Conservation (phyloP, 768 basidiomycete genomes). For the Russula sp. region DNA sequence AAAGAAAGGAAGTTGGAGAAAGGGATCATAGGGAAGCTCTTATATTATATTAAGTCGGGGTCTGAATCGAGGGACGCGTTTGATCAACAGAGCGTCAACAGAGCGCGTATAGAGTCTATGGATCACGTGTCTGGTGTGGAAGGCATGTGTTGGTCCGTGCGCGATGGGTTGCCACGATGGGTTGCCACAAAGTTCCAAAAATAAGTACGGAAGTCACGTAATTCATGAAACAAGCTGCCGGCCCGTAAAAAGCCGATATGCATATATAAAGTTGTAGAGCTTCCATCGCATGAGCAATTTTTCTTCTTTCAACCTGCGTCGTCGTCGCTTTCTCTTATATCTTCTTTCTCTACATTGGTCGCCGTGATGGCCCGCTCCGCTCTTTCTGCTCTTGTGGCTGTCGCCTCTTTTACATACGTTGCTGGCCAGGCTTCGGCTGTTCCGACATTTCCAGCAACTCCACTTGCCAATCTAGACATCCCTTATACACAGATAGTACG, state of each 20-base stretch:
- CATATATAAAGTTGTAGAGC: slow-evolving; percentile 20
- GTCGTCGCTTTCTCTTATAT: slow-evolving; percentile 4
- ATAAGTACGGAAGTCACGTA: background rate
- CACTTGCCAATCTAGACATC: slow-evolving; percentile 29
- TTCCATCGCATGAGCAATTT: background rate
- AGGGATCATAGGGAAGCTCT: background rate
- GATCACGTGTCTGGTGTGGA: slow-evolving; percentile 12
- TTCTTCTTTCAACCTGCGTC: background rate
- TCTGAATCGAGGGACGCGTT: slow-evolving; percentile 25
- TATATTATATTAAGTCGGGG: slow-evolving; percentile 22
- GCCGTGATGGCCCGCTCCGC: slow-evolving; percentile 32
- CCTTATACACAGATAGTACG: slow-evolving; percentile 26
- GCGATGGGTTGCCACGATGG: background rate
- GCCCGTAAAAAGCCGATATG: slow-evolving; percentile 13
- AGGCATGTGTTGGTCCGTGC: slow-evolving; percentile 15
- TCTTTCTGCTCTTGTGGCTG: slow-evolving; percentile 33
- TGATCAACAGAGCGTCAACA: slow-evolving; percentile 21
- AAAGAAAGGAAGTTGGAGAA: background rate
- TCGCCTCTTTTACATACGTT: slow-evolving; percentile 28
- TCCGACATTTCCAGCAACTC: slow-evolving; percentile 26
- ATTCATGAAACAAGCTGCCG: background rate
- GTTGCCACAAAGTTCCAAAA: background rate
- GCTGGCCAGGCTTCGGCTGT: slow-evolving; percentile 22
- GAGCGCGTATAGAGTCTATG: background rate
- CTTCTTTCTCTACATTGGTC: slow-evolving; percentile 19